Evolutionary conservation across 1,139 yeast species (phyloP), one percentile per base, ranked within the genome.

Genomic region (Blastobotrys aristatus): DNA sequence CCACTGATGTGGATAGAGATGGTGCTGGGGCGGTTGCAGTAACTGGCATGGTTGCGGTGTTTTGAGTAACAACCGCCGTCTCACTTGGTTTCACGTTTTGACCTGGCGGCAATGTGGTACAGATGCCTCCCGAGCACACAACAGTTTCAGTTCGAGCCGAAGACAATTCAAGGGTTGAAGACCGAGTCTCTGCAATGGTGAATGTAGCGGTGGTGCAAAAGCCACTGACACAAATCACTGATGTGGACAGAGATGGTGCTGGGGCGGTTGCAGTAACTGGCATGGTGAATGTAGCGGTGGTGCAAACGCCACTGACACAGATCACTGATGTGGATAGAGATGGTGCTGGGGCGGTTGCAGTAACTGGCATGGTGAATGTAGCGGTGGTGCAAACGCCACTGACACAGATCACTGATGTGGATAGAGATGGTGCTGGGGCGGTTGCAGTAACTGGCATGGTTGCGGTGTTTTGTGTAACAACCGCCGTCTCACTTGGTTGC

Each of bases 101-200:
- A 27, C 17, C 35, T 13, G 40, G 40, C n/a, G 31, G 10, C 21
- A 34, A 8, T 13, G 45, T 42, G 24, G 45, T 33, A 26, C 45
- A 42, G 10, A n/a, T 3, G 6, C 29, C 40, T 2, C 44, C 44
- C 6, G 14, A 32, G 36, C 48, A 42, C 8, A 35, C 7, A n/a
- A 45, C 48, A 33, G 38, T 13, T 40, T 13, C 26, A 40, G 16
- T 14, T 40, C 14, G 22, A 11, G 31, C 20, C 17, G 36, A 5
- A 16, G 31, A 3, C n/a, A 2, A 13, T 14, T n/a, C 34, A 17
- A 34, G 33, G n/a, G 34, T n/a, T 13, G 21, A 11, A 32, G n/a
- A n/a, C n/a, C n/a, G n/a, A n/a, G n/a, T n/a, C n/a, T n/a, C n/a
- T n/a, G n/a, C n/a, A n/a, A n/a, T n/a, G n/a, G n/a, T n/a, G n/a